A percentile compares a stretch with the other conserved stretches of the same genome.
Evolutionary conservation across 2,329 filamentous ascomycete genomes (phyloP).

Genomic region (Ophiostoma ulmi): DNA sequence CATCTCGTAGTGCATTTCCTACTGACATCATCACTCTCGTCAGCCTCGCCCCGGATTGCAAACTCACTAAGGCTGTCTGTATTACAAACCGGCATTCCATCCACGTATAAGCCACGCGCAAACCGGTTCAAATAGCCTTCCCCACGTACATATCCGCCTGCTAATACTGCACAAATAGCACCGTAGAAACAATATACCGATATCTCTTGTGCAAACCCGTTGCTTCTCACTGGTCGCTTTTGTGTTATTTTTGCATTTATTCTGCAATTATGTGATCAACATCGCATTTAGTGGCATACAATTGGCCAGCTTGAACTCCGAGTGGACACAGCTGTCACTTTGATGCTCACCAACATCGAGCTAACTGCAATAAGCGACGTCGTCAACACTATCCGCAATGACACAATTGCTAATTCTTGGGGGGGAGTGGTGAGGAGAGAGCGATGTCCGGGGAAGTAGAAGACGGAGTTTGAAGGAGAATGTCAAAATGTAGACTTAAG

Average conservation of each 20-base stretch:
- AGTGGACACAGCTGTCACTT: not conserved
- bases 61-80: not conserved
- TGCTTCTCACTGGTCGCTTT: not conserved
- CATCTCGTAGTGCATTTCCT: not conserved
- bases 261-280: not conserved
- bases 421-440: not conserved
- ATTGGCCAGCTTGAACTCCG: not conserved
- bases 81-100: not conserved
- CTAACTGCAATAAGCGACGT: conserved; percentile 17
- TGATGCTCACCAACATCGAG: not conserved
- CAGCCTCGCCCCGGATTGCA: conserved; percentile 3
- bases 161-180: not conserved
- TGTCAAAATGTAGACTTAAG: not conserved
- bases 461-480: not conserved
- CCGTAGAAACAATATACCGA: not conserved
- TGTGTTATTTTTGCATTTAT: not conserved
- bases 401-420: conserved; percentile 18
- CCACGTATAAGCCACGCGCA: not conserved
- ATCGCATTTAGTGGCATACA: not conserved
- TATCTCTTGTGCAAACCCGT: not conserved
- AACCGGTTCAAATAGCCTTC: not conserved
- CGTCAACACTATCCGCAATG: conserved; percentile 22
- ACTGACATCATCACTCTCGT: conserved; percentile 8
- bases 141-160: not conserved
- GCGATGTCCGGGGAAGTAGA: not conserved